Conservation (phyloP, 2,329 filamentous ascomycete species). For the Penicillium verrucosum region DNA sequence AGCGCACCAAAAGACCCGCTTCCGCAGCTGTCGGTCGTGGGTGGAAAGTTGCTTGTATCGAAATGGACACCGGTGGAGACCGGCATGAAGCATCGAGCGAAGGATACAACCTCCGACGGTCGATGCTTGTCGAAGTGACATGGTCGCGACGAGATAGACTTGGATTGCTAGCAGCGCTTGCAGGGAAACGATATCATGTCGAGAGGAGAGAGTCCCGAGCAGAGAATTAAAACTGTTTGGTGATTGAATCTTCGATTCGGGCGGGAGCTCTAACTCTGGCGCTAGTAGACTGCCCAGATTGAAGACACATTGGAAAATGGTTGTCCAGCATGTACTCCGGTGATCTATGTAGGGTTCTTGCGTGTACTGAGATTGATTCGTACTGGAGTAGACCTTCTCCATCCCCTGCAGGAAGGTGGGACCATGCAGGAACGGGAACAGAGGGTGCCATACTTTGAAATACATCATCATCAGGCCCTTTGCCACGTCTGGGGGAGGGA, state of each 20-base stretch:
- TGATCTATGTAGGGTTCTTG: slow-evolving; percentile 13
- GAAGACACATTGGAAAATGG: slow-evolving; percentile 52
- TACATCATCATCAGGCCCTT: slow-evolving; percentile 48
- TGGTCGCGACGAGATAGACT: slow-evolving; percentile 48
- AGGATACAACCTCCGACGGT: slow-evolving; percentile 49
- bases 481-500: slow-evolving; percentile 32
- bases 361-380: background rate
- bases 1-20: slow-evolving; percentile 44
- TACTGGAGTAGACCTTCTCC: slow-evolving; percentile 41
- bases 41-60: slow-evolving; percentile 48
- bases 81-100: slow-evolving; percentile 49
- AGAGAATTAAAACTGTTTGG: slow-evolving; percentile 38
- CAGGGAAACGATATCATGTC: slow-evolving; percentile 46
- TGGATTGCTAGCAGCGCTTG: slow-evolving; percentile 51
- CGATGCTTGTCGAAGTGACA: slow-evolving; percentile 50
- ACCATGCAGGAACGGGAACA: slow-evolving; percentile 53
- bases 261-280: slow-evolving; percentile 32
- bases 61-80: slow-evolving; percentile 52
- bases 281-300: slow-evolving; percentile 44
- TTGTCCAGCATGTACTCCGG: slow-evolving; percentile 31
- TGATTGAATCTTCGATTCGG: slow-evolving; percentile 38
- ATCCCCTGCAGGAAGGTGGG: slow-evolving; percentile 49
- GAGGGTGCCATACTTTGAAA: slow-evolving; percentile 52
- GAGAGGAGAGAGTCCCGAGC: slow-evolving; percentile 38
- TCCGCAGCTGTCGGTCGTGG: slow-evolving; percentile 41